Evolutionary conservation across 805 yeast species (phyloP), one percentile per base, ranked within the genome.

Genomic region (Hermanozyma aechmeae): DNA sequence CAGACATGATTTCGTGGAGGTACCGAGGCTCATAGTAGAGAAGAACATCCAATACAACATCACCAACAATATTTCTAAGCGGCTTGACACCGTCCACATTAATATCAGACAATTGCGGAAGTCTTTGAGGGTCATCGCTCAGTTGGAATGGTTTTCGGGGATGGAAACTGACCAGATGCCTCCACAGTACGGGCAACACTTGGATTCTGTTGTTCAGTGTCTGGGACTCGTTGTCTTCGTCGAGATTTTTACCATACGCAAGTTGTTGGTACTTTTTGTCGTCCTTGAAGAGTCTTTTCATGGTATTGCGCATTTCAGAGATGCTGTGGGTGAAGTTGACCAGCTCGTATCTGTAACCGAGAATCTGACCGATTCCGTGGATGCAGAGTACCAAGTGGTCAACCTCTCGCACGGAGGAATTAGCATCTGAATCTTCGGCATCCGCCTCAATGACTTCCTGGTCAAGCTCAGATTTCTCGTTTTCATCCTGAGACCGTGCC

Each of bases 351-450:
- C 73, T 73, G 26, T 75, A 64, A 2, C 95, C 93, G 29, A 92
- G 58, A 12, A 77, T 72, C 53, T 89, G 98, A 2, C 97, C 98
- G 35, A 89, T 83, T 0, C 98, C 98, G 57, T 89, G 98, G 16
- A 89, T 72, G 47, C 96, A 85, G n/a, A 89, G 60, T 2, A 87
- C 73, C 37, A 89, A 57, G 45, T 77, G 84, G 20, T 76, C 73
- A 16, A 75, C 52, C 18, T 63, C 55, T 28, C 66, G n/a, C n/a
- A n/a, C n/a, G n/a, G n/a, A n/a, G n/a, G 13, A 13, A 4, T 42
- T 31, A 9, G 23, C 20, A 8, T 15, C 31, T 9, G 16, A 39
- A 11, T 27, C 26, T 34, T 73, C 77, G 16, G 57, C 64, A 40
- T 73, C 80, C 24, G 65, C 38, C 33, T 70, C 71, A 44, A 66